Evolutionary conservation across 106 monocot species (phyloP).

Genomic region (Narthecium ossifragum): DNA sequence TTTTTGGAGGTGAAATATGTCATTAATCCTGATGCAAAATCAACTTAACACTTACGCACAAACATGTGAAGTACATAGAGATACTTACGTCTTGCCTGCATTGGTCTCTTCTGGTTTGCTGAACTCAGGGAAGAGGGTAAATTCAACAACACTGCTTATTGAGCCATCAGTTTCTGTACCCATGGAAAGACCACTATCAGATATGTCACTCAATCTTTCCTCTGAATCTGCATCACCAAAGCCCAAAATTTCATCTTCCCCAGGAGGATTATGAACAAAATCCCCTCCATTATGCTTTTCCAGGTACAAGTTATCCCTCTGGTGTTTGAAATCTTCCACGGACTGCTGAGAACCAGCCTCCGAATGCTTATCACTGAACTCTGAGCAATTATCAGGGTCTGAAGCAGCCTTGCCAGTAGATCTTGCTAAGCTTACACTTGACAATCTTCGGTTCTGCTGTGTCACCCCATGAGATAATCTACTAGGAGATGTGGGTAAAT

Average conservation of each 20-base stretch:
- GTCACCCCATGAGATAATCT: constrained; percentile 1
- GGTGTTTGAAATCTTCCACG: constrained; percentile 18
- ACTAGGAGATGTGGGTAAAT: constrained; percentile 35
- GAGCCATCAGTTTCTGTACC: constrained; percentile 60
- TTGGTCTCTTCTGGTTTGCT: constrained; percentile 11
- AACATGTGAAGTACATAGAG: background rate
- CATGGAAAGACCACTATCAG: constrained; percentile 46
- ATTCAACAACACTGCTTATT: constrained; percentile 28
- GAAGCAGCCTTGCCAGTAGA: constrained; percentile 14
- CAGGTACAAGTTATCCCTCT: constrained; percentile 8
- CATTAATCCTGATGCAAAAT: background rate
- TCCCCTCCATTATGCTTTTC: constrained; percentile 6
- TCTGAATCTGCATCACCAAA: constrained; percentile 46
- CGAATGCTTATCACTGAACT: constrained; percentile 33
- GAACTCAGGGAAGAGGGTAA: constrained; percentile 21
- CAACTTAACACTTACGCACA: background rate
- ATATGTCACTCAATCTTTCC: constrained; percentile 44
- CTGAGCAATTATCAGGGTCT: constrained; percentile 33
- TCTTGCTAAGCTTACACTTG: constrained; percentile 3
- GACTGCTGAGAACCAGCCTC: constrained; percentile 43
- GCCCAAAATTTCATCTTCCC: constrained; percentile 22
- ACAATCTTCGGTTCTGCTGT: constrained; percentile 8
- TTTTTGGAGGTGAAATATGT: too few relatives aligned
- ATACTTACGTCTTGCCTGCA: constrained; percentile 35
- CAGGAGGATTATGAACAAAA: constrained; percentile 12